Conservation (phyloP, 2,329 filamentous ascomycete species). For the Fusarium clavum region DNA sequence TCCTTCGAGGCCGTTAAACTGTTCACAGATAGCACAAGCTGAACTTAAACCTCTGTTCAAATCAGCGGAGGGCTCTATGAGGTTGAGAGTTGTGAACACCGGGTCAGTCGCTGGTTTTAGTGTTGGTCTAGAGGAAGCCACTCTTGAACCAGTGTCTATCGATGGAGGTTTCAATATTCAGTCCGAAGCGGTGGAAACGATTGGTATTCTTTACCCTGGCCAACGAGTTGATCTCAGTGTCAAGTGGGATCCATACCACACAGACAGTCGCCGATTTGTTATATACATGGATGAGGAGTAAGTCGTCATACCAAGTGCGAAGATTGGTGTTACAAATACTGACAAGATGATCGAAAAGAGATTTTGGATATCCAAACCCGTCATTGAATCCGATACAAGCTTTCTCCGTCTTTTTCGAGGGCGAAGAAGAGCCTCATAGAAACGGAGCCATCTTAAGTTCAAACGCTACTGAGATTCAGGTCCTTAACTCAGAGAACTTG, state of each 20-base stretch:
- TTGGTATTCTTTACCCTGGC: neutral
- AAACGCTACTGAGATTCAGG: rapidly evolving
- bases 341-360: neutral
- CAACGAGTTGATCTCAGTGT: neutral
- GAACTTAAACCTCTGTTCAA: neutral
- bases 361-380: constrained; percentile 10
- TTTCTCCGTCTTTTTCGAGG: neutral
- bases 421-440: rapidly evolving
- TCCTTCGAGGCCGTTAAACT: neutral
- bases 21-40: neutral
- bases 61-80: rapidly evolving
- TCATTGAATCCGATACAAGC: neutral
- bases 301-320: rapidly evolving
- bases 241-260: rapidly evolving
- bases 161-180: neutral
- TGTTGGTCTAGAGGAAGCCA: rapidly evolving
- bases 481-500: neutral
- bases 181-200: rapidly evolving
- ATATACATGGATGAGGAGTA: constrained; percentile 8
- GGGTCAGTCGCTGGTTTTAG: constrained; percentile 1
- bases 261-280: rapidly evolving
- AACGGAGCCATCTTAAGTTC: rapidly evolving
- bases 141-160: neutral
- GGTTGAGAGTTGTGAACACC: constrained; percentile 1
- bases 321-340: neutral